Evolutionary conservation across 331 rosid species (phyloP), one percentile per base, ranked within the genome.

Genomic region (Quercus tomentella): DNA sequence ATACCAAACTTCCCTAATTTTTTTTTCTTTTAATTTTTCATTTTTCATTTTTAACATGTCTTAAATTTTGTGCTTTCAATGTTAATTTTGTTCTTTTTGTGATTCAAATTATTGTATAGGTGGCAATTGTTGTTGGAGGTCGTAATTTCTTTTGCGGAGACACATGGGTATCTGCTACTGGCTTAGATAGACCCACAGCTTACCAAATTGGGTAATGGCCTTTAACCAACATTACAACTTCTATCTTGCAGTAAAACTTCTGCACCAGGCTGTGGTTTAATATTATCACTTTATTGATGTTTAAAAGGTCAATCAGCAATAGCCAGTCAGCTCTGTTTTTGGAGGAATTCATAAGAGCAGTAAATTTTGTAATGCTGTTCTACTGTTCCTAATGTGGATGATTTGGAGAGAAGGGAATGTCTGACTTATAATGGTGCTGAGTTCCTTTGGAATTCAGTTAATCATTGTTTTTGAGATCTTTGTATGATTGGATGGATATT

Each of bases 121-220:
- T 81, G 31, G 84, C 84, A 41, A 81, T 81, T 60, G 81, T 81
- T 52, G 81, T 81, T 37, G 84, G 84, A 60, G 84, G 84, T 61
- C 81, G 84, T 71, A 76, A 81, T 73, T 81, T 81, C 57, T 81
- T 81, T 71, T 76, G 74, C 65, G 77, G 84, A 60, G 77, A 81
- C 55, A 69, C 77, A 26, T 81, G 84, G 84, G 77, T 76, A 26
- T 58, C 80, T 60, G 77, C 84, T 25, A 70, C 84, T 51, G 84
- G 84, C 25, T 71, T 81, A 72, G 84, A 81, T 65, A 76, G 81
- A 70, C 81, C 84, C 70, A 81, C 54, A 26, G 84, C 84, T 9
- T 81, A 76, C 69, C 81, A 81, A 76, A 81, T 81, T 76, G 84
- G 84, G 84, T 81, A 81, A 76, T 31, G 9, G 9, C 41, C 63